Conservation (phyloP, 306 rosid species). For the Trichosanthes cucumerina region DNA sequence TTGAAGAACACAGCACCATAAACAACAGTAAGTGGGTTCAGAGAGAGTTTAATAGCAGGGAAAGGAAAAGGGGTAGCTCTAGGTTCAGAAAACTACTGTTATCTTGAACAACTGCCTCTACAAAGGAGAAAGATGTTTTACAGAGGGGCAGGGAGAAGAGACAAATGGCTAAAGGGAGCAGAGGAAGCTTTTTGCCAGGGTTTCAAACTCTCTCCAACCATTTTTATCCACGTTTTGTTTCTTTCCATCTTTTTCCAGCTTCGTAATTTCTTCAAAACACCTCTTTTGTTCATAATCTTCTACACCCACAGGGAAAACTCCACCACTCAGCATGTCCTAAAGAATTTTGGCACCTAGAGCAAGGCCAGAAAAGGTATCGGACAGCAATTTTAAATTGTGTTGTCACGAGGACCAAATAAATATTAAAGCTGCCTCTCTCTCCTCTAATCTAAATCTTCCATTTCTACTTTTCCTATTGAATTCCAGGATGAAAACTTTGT, state of each 20-base stretch:
- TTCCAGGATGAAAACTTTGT: not conserved
- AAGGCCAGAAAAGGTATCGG: not conserved
- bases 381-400: not conserved
- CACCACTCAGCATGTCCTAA: not conserved
- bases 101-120: not conserved
- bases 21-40: not conserved
- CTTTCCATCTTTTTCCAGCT: not conserved
- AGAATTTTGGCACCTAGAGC: not conserved
- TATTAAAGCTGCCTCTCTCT: not conserved
- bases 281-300: not conserved
- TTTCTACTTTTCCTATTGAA: not conserved
- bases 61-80: not conserved
- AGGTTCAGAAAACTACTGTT: not conserved
- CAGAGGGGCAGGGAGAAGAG: not conserved
- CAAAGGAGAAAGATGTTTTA: too few species aligned
- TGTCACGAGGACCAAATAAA: not conserved
- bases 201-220: not conserved
- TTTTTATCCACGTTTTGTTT: not conserved
- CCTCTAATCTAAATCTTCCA: not conserved
- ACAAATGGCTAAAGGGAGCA: not conserved
- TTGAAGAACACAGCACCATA: not conserved
- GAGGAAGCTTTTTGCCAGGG: not conserved
- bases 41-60: not conserved
- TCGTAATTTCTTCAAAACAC: not conserved
- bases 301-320: not conserved